Evolutionary conservation across 306 rosid species (phyloP).

Genomic region (Quercus alba): DNA sequence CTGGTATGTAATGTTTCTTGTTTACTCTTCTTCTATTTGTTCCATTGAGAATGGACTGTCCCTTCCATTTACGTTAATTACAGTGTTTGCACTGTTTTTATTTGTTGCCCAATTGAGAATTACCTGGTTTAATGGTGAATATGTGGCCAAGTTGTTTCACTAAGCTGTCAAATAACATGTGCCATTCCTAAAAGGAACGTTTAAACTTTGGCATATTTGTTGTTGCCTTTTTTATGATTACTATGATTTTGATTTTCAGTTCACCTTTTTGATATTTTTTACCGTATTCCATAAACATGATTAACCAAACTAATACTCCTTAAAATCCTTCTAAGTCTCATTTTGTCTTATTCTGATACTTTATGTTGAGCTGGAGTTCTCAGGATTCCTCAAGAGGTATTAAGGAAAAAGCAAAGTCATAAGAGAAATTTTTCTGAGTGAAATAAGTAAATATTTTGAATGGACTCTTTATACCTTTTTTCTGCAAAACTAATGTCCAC

Average conservation of each 20-base stretch:
- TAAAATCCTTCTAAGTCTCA: background rate
- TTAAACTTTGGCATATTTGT: background rate
- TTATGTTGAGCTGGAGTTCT: background rate
- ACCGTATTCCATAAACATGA: too few relatives aligned
- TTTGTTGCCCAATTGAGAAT: background rate
- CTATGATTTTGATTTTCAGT: too few relatives aligned
- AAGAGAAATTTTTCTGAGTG: background rate
- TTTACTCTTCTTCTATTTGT: background rate
- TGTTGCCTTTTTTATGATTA: background rate
- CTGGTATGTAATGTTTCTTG: background rate
- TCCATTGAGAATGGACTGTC: background rate
- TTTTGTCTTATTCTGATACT: background rate
- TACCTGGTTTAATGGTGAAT: background rate
- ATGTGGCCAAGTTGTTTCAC: background rate
- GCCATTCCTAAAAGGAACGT: background rate
- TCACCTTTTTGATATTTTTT: too few relatives aligned
- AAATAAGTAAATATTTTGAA: background rate
- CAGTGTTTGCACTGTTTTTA: background rate
- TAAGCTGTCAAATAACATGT: background rate
- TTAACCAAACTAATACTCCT: background rate
- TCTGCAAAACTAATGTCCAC: too few relatives aligned
- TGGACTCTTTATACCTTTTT: too few relatives aligned
- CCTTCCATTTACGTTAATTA: background rate
- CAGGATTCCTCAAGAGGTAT: background rate
- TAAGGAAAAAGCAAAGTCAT: background rate